Percentiles rank a stretch among this genome's conserved stretches.
Conservation (phyloP, 23 red algal species). For the Agarophyton chilense region DNA sequence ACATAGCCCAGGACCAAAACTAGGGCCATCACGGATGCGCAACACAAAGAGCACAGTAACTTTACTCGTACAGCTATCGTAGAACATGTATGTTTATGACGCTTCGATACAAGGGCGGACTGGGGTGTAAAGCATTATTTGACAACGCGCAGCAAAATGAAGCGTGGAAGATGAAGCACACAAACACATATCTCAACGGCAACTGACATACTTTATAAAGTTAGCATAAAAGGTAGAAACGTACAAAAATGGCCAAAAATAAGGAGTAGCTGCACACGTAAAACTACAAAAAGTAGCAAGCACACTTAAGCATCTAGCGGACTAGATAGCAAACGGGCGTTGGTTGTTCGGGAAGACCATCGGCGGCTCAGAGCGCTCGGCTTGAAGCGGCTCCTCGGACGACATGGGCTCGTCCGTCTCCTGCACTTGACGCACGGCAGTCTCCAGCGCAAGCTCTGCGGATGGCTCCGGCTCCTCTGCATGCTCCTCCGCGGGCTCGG, state of each 20-base stretch:
- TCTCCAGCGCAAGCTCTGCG: not conserved
- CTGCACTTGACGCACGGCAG: not conserved
- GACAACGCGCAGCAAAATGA: not conserved
- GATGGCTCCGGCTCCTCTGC: not conserved
- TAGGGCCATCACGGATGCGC: too few species aligned
- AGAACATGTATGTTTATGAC: too few species aligned
- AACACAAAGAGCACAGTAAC: too few species aligned
- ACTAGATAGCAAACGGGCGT: not conserved
- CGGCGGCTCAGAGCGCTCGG: not conserved
- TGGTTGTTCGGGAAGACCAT: not conserved
- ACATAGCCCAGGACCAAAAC: too few species aligned
- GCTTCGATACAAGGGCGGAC: too few species aligned
- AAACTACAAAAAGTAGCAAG: not conserved
- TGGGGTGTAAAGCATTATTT: too few species aligned
- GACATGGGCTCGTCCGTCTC: not conserved
- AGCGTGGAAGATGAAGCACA: not conserved
- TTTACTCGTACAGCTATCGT: too few species aligned
- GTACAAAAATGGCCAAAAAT: not conserved
- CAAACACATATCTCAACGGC: not conserved
- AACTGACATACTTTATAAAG: not conserved
- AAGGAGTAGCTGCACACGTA: not conserved
- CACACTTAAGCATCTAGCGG: too few species aligned
- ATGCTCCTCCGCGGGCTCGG: not conserved
- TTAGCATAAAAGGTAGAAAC: not conserved
- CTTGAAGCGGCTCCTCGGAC: not conserved